Evolutionary conservation across 2,329 filamentous ascomycete genomes (phyloP), one percentile per base, ranked within the genome.

Genomic region (Coniochaeta sp.): DNA sequence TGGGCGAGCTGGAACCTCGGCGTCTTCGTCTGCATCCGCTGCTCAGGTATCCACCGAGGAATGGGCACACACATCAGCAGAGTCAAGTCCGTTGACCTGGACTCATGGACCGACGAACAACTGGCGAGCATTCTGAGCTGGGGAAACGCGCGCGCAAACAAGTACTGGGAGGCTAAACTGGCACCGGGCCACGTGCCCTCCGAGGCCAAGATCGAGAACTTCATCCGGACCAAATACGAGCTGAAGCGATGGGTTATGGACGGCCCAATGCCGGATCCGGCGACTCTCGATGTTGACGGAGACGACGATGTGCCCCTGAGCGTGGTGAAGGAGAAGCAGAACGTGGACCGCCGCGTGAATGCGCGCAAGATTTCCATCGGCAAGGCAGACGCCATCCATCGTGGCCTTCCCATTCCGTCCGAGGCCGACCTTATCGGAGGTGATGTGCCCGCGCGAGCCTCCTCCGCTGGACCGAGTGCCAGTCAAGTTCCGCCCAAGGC

Each of bases 231-330:
- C 52, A 99, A 99, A 71, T 99, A 99, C 70, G 94, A 99, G 69
- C 87, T 94, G 51, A 97, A 96, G 81, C 81, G 95, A 73, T 99
- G 94, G 94, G 87, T 91, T n/a, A 97, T 97, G 91, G 94, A 99
- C 55, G 94, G 94, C 1, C 85, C 84, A 5, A 92, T 95, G 65
- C 95, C 95, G 5, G 91, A 97, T 66, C 94, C 95, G n/a, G 79
- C 89, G 3, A 89, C 87, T 1, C 72, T 99, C 49, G 90, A 95
- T 65, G 83, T 75, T 13, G 88, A 90, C 14, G 91, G 84, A 51
- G 92, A 96, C 62, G 91, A 96, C 60, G 91, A 97, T 67, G 83
- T 86, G 14, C 77, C 78, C 4, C 65, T 79, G 56, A 82, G 77
- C 62, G 66, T 85, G 40, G 81, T 85, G 52, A 85, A 83, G 64